Conservation (phyloP, 2,329 filamentous ascomycete species). For the Penicillium occitanis region DNA sequence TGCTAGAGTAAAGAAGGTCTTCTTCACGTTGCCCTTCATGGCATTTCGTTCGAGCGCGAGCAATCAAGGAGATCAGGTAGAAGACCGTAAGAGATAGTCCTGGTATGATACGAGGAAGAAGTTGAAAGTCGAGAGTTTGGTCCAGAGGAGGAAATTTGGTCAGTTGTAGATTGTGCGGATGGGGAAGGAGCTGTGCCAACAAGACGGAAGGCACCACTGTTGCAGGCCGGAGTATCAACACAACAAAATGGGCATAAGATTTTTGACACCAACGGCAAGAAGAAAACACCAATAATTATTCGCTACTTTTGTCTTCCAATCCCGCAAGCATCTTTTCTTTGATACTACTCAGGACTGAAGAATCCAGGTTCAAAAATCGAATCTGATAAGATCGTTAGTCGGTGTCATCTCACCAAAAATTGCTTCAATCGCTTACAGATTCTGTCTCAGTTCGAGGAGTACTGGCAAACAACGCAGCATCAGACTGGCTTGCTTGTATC, state of each 20-base stretch:
- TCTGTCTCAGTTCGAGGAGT: constrained; percentile 62
- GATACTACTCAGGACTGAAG: constrained; percentile 32
- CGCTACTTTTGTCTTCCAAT: not conserved
- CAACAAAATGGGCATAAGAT: not conserved
- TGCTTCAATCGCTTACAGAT: constrained; percentile 56
- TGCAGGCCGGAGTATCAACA: not conserved
- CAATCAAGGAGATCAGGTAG: not conserved
- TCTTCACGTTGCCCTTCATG: constrained; percentile 35
- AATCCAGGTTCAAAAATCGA: constrained; percentile 41
- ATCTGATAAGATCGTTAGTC: constrained; percentile 34
- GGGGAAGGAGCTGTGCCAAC: not conserved
- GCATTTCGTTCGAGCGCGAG: constrained; percentile 29
- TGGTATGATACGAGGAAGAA: constrained; percentile 6
- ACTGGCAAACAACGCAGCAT: constrained; percentile 73
- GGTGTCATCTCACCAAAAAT: not conserved
- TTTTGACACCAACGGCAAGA: not conserved
- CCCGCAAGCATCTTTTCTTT: constrained; percentile 39
- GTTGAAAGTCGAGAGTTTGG: not conserved
- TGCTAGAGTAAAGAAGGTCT: constrained; percentile 43
- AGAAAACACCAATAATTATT: not conserved
- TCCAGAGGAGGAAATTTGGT: not conserved
- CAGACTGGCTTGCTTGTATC: constrained; percentile 73
- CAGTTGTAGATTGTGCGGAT: not conserved
- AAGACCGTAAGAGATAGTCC: constrained; percentile 2
- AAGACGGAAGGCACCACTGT: constrained; percentile 1